phyloP scores from a whole-genome alignment of 2,329 filamentous ascomycete species.

The Coniochaeta prunicola region DNA sequence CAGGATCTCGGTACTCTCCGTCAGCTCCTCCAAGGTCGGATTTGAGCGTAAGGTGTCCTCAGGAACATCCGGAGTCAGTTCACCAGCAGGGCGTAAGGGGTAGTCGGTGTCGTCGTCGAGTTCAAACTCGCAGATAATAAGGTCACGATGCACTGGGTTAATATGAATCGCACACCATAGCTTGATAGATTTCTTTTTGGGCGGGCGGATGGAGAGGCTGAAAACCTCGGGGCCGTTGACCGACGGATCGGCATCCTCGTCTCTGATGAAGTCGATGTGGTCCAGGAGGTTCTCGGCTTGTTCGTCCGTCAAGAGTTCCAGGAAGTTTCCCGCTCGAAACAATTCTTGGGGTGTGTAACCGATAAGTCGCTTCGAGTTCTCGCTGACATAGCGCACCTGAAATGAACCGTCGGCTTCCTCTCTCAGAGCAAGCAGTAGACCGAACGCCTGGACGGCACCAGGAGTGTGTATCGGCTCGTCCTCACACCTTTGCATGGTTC shows the following conservation, averaged over 20 bases:
- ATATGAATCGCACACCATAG: conserved; percentile 86
- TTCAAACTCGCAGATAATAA: conserved; percentile 85
- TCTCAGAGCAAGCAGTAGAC: conserved; percentile 65
- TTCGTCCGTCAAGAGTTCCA: conserved; percentile 77
- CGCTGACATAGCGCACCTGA: conserved; percentile 66
- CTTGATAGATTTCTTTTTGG: conserved; percentile 52
- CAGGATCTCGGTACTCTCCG: conserved; percentile 66
- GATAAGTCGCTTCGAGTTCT: conserved; percentile 70
- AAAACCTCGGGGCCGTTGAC: conserved; percentile 82
- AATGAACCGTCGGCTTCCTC: conserved; percentile 64
- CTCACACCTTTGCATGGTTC: conserved; percentile 71
- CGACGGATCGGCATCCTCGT: conserved; percentile 69
- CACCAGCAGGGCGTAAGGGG: conserved; percentile 58
- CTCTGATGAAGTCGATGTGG: conserved; percentile 80
- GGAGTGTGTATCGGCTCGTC: conserved; percentile 88
- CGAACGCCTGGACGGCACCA: conserved; percentile 75
- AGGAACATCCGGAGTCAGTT: conserved; percentile 53
- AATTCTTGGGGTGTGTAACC: conserved; percentile 72
- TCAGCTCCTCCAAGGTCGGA: conserved; percentile 66
- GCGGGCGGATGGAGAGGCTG: conserved; percentile 62
- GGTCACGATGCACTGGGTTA: conserved; percentile 56
- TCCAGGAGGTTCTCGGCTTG: conserved; percentile 78
- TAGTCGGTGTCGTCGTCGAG: conserved; percentile 67
- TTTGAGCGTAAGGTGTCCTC: conserved; percentile 68
- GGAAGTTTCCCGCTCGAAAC: conserved; percentile 67